These are phyloP conservation scores for Quercus tomentella DNA, from an alignment of 331 rosid species.

Conservation along the genomic window DNA sequence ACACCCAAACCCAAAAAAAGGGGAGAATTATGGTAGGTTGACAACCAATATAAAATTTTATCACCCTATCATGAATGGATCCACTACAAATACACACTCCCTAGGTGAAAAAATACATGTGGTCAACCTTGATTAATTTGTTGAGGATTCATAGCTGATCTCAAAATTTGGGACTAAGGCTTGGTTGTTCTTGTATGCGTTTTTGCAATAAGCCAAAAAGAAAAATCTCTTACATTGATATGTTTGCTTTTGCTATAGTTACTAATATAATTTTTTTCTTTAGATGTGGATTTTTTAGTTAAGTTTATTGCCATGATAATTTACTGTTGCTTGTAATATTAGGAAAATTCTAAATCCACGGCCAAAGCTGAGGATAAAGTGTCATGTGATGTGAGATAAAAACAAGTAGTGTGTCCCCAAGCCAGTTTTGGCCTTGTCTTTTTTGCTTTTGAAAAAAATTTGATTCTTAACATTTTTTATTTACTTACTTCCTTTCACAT, in stretches of 20 bases:
- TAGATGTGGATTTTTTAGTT: neutral
- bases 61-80: too few relatives aligned
- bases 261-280: neutral
- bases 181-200: neutral
- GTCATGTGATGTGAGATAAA: neutral
- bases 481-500: conserved; percentile 24
- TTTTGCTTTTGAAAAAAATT: neutral
- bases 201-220: neutral
- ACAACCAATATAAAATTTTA: too few relatives aligned
- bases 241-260: neutral
- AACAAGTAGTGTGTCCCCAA: neutral
- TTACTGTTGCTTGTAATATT: neutral
- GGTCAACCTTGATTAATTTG: too few relatives aligned
- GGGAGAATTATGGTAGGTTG: too few relatives aligned
- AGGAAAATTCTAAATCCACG: conserved; percentile 7
- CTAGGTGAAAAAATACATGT: too few relatives aligned
- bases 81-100: too few relatives aligned
- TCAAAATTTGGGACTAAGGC: too few relatives aligned
- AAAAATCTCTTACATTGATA: neutral
- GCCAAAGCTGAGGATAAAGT: neutral
- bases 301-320: neutral
- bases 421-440: neutral
- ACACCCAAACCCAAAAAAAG: too few relatives aligned
- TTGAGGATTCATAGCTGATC: too few relatives aligned
- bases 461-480: conserved; percentile 22